Evolutionary conservation across 2,329 filamentous ascomycete genomes (phyloP), one percentile per base, ranked within the genome.

Genomic region (Aspergillus oerlinghausenensis): DNA sequence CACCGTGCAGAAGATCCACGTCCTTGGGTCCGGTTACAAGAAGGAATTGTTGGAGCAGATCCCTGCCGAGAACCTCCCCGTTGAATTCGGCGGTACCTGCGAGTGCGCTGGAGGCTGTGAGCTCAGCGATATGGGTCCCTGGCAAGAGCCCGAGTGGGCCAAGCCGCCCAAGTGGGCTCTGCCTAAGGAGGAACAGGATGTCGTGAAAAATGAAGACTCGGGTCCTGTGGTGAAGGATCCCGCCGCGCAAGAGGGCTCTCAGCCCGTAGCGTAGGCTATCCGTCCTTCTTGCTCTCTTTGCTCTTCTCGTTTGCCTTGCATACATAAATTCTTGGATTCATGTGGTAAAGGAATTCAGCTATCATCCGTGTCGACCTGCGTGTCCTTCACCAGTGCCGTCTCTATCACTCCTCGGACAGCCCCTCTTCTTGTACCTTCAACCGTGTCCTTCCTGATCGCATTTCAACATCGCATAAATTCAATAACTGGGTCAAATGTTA

Each of bases 1-100:
- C 70, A 99, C 94, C 50, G 92, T 96, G 59, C 82, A 88, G 72
- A 99, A 99, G 85, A 99, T 99, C 72, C 86, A 96, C 77, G 87
- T 99, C 56, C 82, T 97, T 42, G 91, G 92, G 63, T 78, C 80
- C 63, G 80, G 84, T 58, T 97, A 97, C 80, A 84, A 95, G 81
- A 85, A 84, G 69, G 90, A 96, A 75, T 81, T 99, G 55, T 80
- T 96, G 59, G 82, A 79, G 56, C 94, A 99, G 79, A 84, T 99
- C 3, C 88, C 92, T 1, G 82, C 86, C 53, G 92, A 97, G 82
- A 97, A 96, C 79, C 81, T 99, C 60, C 94, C 94, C 60, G 87
- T 86, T 75, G 80, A 85, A 59, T 93, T 96, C 67, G 94, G 94
- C 62, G 94, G 94, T 60, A 81, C 75, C 43, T 99, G 94, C 77